phyloP scores from a whole-genome alignment of 2,329 filamentous ascomycete genomes.

The Trichoderma semiorbis region DNA sequence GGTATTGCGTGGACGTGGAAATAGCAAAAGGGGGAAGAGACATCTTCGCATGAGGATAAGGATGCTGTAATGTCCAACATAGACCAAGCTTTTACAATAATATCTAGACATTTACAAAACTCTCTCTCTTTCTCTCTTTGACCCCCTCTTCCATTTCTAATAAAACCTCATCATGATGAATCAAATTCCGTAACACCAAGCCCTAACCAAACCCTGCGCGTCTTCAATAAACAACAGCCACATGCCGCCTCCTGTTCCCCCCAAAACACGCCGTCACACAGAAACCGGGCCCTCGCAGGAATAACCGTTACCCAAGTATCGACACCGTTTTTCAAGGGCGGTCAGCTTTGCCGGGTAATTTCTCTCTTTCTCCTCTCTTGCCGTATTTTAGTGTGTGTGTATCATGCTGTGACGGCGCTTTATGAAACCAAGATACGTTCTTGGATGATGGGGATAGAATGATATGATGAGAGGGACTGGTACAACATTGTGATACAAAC shows the following conservation, averaged over 20 bases:
- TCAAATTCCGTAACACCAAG: background rate
- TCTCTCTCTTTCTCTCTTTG: no score
- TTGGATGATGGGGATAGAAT: background rate
- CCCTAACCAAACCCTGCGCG: background rate
- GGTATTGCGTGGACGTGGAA: background rate
- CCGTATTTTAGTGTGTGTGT: background rate
- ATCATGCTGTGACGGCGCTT: background rate
- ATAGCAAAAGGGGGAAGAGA: background rate
- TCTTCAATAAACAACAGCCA: background rate
- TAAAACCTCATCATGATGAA: background rate
- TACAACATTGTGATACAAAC: background rate
- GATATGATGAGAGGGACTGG: background rate
- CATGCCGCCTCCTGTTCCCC: constrained; percentile 1
- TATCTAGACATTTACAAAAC: background rate
- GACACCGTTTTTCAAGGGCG: background rate
- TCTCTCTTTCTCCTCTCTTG: background rate
- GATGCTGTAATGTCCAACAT: background rate
- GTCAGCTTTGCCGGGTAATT: background rate
- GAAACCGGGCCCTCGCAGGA: constrained; percentile 12
- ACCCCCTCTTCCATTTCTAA: no score
- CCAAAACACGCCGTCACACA: background rate
- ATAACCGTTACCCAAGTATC: background rate
- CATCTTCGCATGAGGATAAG: background rate
- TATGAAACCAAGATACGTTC: background rate
- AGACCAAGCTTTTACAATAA: background rate